Conservation (phyloP, 257 asterid species). For the Cruciata laevipes region DNA sequence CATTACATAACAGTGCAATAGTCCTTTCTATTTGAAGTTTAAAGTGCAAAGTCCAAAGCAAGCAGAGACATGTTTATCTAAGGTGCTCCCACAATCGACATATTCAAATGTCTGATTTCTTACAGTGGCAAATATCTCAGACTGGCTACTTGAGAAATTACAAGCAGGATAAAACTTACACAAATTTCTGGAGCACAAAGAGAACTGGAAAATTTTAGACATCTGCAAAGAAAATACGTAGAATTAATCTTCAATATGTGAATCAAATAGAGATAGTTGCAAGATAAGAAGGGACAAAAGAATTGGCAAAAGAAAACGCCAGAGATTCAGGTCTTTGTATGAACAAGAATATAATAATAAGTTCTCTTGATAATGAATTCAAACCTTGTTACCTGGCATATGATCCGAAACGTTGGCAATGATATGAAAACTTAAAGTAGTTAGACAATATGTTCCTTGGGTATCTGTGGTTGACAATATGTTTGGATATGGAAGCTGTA, state of each 20-base stretch:
- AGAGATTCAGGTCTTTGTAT: background rate
- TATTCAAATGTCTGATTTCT: background rate
- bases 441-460: conserved; percentile 19
- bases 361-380: background rate
- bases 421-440: conserved; percentile 57
- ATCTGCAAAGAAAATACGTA: conserved; percentile 39
- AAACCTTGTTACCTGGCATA: conserved; percentile 58
- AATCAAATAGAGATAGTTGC: background rate
- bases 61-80: background rate
- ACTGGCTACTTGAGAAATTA: background rate
- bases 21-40: background rate
- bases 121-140: background rate
- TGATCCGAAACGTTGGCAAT: conserved; percentile 66
- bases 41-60: background rate
- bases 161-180: conserved; percentile 46
- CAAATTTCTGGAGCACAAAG: conserved; percentile 72
- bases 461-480: conserved; percentile 38
- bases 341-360: background rate
- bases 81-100: background rate
- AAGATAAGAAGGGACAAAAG: background rate
- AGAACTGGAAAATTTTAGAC: conserved; percentile 61
- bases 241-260: conserved; percentile 1
- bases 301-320: background rate
- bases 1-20: no score
- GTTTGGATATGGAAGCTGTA: conserved; percentile 52